A percentile compares a stretch with the other conserved stretches of the same genome.
Evolutionary conservation across 768 basidiomycete species (phyloP).

Genomic region (Polyporus arcularius): DNA sequence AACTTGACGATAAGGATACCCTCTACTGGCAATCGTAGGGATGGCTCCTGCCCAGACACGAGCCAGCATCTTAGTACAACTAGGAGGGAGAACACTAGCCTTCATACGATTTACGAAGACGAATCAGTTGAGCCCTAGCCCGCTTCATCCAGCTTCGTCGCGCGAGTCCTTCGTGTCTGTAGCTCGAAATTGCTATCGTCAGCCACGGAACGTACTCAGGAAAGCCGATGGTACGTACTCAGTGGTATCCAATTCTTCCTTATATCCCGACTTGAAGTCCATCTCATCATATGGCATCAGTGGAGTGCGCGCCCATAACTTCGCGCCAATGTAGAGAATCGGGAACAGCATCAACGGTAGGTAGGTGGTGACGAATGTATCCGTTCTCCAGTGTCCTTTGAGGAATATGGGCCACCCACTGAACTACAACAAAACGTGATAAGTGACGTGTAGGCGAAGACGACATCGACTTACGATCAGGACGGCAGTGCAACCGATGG

Average conservation of each 20-base stretch:
- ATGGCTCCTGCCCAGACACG: too few species aligned
- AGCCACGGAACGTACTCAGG: too few species aligned
- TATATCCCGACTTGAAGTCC: conserved; percentile 44
- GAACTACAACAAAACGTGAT: conserved; percentile 28
- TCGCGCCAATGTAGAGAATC: conserved; percentile 39
- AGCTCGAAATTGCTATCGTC: too few species aligned
- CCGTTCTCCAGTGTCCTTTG: conserved; percentile 37
- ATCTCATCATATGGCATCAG: conserved; percentile 35
- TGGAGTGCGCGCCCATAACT: conserved; percentile 17
- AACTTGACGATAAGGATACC: too few species aligned
- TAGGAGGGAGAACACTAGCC: too few species aligned
- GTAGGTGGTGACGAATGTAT: conserved; percentile 45
- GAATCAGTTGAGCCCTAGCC: too few species aligned
- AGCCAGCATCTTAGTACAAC: too few species aligned
- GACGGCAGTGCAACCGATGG: conserved; percentile 29
- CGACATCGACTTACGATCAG: conserved; percentile 37
- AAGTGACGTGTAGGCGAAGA: not conserved
- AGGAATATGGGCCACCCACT: conserved; percentile 46
- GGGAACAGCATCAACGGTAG: conserved; percentile 47
- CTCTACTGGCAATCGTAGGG: too few species aligned
- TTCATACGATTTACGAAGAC: too few species aligned
- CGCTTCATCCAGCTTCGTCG: too few species aligned
- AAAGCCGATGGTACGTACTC: conserved; percentile 10
- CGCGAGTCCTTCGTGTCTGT: too few species aligned
- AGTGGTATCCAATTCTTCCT: conserved; percentile 37